phyloP scores from a whole-genome alignment of 257 asterid species.

The Solanum phureja region DNA sequence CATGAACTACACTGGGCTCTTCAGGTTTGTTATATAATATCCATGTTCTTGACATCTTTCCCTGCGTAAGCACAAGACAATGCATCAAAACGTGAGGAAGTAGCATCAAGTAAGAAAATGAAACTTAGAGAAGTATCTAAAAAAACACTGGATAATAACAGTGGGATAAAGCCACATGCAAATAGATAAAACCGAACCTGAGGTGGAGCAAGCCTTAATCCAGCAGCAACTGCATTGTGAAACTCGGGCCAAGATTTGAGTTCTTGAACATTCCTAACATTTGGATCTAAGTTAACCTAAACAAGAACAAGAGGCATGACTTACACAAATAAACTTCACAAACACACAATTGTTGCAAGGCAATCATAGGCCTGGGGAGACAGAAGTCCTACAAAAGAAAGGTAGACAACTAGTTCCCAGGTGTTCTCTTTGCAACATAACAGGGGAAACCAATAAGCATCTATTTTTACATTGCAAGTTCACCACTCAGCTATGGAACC shows the following conservation, averaged over 20 bases:
- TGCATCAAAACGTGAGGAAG: not conserved
- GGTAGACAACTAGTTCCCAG: too few species aligned
- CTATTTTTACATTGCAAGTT: too few species aligned
- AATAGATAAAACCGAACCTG: conserved; percentile 46
- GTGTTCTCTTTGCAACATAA: too few species aligned
- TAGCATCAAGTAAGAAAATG: not conserved
- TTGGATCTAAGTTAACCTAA: conserved; percentile 89
- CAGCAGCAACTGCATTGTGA: conserved; percentile 99
- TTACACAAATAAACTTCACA: not conserved
- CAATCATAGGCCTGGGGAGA: not conserved
- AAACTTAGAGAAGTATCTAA: not conserved
- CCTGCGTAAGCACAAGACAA: conserved; percentile 37
- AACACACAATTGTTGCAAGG: not conserved
- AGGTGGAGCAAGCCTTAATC: conserved; percentile 82
- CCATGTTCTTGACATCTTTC: conserved; percentile 95
- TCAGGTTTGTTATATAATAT: conserved; percentile 90
- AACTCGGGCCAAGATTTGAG: conserved; percentile 95
- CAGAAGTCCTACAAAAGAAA: too few species aligned
- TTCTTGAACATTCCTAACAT: conserved; percentile 77
- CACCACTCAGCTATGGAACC: too few species aligned
- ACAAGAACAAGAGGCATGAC: not conserved
- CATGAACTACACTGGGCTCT: conserved; percentile 90
- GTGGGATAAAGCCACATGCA: not conserved
- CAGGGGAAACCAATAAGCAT: too few species aligned
- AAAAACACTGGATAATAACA: not conserved